Evolutionary conservation across 2,329 filamentous ascomycete genomes (phyloP).

Genomic region (Aspergillus felis): DNA sequence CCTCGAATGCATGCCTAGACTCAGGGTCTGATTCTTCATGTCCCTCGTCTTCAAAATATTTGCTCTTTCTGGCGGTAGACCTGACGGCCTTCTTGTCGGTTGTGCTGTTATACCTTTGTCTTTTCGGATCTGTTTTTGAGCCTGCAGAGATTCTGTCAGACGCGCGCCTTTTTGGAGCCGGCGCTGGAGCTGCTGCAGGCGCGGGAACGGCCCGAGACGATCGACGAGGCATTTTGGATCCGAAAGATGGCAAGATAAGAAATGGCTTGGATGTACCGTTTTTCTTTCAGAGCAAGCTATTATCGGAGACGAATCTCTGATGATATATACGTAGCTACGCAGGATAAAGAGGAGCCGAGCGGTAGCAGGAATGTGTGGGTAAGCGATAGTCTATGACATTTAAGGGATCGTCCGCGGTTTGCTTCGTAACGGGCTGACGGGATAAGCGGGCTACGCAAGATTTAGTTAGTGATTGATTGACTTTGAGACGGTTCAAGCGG

Average conservation of each 20-base stretch:
- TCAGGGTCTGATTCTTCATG: constrained; percentile 31
- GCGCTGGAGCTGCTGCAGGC: constrained; percentile 25
- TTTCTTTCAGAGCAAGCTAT: background rate
- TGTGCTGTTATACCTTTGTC: constrained; percentile 25
- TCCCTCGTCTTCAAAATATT: constrained; percentile 47
- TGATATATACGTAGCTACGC: constrained; percentile 8
- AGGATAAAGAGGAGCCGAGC: background rate
- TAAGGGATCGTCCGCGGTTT: constrained; percentile 5
- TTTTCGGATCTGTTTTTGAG: constrained; percentile 27
- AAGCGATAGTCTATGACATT: constrained; percentile 3
- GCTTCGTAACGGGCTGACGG: constrained; percentile 6
- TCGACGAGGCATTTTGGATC: constrained; percentile 31
- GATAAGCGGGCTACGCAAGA: constrained; percentile 3
- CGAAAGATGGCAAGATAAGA: background rate
- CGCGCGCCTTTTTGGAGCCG: constrained; percentile 32
- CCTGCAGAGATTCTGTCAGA: constrained; percentile 28
- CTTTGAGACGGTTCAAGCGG: constrained; percentile 12
- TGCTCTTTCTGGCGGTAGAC: constrained; percentile 47
- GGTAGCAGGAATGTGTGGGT: background rate
- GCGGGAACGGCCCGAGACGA: constrained; percentile 36
- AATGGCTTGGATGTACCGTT: background rate
- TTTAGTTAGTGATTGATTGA: constrained; percentile 17
- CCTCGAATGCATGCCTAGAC: constrained; percentile 23
- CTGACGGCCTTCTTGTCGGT: constrained; percentile 19
- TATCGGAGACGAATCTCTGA: background rate